Base-by-base conservation (phyloP, 768 basidiomycete species). In the Galerina sulciceps region DNA sequence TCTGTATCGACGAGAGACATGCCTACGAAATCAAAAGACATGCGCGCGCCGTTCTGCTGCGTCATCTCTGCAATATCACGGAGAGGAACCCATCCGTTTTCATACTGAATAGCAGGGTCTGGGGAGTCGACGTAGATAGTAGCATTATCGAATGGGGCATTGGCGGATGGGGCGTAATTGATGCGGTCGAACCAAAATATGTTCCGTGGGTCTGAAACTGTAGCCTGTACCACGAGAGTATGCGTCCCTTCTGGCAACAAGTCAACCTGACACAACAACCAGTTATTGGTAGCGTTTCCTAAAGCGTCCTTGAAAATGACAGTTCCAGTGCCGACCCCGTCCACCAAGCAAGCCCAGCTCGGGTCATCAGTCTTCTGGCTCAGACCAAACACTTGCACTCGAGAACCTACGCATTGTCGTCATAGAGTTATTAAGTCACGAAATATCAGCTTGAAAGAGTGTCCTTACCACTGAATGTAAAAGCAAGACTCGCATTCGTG, bases 171-270 rank as follows among this genome's bases (percentile, higher is more conserved):
- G 10, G 65, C 56, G 45, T 72, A 75, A 17, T 64, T 47, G 23
- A 73, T 59, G 2, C 58, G 51, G 55, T 73, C 74, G 17, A 73
- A 55, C 66, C 71, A 75, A 57, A 73, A 73, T 1, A 69, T 65
- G 26, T 31, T 36, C 31, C 59, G 53, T 1, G 37, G 34, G 50
- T 65, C 59, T 15, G 58, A 49, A 52, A 62, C 64, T 1, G 43
- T 60, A 1, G 56, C 61, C 3, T 60, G 53, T 13, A 63, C 55
- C 2, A 53, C 58, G 10, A 65, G 17, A 6, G 49, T 61, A 23
- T 65, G 64, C 10, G 10, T 20, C 11, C 53, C 61, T 31, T 62
- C 59, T 1, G 54, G 17, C 17, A 66, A 23, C 2, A 47, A 48
- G 43, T 56, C 50, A 23, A 20, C 18, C 35, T 52, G 50, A 38